phyloP scores from a whole-genome alignment of 441 rosid genomes.

The Populus hybrid region DNA sequence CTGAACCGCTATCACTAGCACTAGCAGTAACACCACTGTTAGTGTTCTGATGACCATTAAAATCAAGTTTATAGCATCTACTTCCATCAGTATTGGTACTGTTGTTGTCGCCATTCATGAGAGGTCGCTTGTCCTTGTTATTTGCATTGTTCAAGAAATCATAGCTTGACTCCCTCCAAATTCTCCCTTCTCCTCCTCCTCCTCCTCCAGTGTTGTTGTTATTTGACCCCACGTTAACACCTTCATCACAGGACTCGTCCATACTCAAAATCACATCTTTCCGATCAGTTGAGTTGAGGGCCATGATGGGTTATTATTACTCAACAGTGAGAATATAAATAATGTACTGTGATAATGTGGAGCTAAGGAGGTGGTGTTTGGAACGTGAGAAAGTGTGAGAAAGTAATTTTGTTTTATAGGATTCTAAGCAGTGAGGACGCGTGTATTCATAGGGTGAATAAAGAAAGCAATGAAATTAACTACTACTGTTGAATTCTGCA shows the following conservation, averaged over 20 bases:
- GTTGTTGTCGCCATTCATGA: not conserved
- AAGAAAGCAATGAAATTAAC: not conserved
- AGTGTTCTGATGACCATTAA: not conserved
- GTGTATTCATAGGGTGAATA: not conserved
- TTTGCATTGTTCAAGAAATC: constrained; percentile 33
- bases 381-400: constrained; percentile 3
- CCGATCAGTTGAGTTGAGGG: constrained; percentile 30
- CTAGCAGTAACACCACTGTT: too few relatives aligned
- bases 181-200: constrained; percentile 5
- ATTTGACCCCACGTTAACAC: not conserved
- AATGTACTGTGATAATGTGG: not conserved
- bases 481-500: not conserved
- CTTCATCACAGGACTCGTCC: constrained; percentile 24
- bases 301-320: constrained; percentile 8
- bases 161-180: constrained; percentile 59
- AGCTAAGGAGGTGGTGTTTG: not conserved
- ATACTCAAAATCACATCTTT: constrained; percentile 39
- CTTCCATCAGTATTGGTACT: not conserved
- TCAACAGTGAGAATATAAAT: not conserved
- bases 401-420: not conserved
- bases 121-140: not conserved
- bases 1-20: not conserved
- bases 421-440: not conserved
- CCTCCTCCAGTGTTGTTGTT: not conserved
- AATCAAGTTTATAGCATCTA: constrained; percentile 15